Evolutionary conservation across 345 rosid genomes (phyloP).

Genomic region (Moringa oleifera): DNA sequence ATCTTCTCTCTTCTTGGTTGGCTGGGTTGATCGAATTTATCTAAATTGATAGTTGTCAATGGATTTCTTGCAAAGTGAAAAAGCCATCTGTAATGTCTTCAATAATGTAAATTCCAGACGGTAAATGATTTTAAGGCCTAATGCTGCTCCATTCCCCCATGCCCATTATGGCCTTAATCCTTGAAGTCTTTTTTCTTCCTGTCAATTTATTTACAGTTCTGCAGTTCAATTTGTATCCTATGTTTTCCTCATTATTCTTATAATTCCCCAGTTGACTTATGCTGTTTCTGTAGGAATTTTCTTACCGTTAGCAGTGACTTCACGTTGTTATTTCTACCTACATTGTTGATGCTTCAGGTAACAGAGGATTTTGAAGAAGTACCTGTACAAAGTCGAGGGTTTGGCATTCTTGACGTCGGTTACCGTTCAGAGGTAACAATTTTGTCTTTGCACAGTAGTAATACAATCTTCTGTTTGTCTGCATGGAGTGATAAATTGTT

Average conservation of each 20-base stretch:
- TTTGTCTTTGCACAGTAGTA: not conserved
- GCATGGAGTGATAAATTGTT: too few species aligned
- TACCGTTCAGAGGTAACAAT: constrained; percentile 72
- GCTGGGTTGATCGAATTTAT: too few species aligned
- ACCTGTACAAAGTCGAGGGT: constrained; percentile 87
- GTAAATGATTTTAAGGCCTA: too few species aligned
- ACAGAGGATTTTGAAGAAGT: constrained; percentile 87
- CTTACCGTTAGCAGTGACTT: not conserved
- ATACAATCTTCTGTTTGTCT: too few species aligned
- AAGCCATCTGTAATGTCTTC: too few species aligned
- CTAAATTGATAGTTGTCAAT: too few species aligned
- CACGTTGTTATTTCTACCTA: constrained; percentile 1
- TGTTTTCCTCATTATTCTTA: not conserved
- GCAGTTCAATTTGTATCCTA: not conserved
- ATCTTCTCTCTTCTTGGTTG: too few species aligned
- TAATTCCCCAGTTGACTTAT: constrained; percentile 1
- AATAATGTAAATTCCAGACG: too few species aligned
- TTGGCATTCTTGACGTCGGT: constrained; percentile 96
- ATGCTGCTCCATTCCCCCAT: too few species aligned
- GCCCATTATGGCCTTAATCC: too few species aligned
- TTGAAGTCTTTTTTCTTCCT: not conserved
- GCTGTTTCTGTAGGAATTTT: not conserved
- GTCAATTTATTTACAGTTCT: not conserved
- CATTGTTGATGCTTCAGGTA: constrained; percentile 32
- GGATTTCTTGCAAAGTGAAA: too few species aligned